Evolutionary conservation across 163 green algal species (phyloP).

Genomic region (Chlorella variabilis): DNA sequence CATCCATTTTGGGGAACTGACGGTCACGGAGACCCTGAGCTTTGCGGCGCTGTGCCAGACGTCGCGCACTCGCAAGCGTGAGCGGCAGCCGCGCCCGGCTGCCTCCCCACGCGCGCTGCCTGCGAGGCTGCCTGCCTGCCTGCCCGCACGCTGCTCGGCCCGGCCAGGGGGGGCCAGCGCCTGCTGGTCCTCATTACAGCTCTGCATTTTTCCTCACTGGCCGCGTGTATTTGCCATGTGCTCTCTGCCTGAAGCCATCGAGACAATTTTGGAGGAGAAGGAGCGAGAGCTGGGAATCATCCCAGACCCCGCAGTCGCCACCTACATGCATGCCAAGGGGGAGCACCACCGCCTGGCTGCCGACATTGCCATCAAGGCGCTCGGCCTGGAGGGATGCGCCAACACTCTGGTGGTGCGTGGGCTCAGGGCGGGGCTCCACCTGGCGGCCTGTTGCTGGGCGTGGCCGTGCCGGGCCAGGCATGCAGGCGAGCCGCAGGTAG

Average conservation of each 20-base stretch:
- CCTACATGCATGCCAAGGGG: neutral
- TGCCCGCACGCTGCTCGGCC: neutral
- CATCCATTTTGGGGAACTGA: constrained; percentile 79
- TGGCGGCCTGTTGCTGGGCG: neutral
- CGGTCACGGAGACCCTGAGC: constrained; percentile 77
- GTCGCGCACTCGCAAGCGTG: constrained; percentile 36
- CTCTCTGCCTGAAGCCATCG: neutral
- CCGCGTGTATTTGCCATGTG: neutral
- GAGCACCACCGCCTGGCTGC: constrained; percentile 42
- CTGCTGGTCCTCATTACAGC: neutral
- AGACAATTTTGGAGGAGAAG: constrained; percentile 48
- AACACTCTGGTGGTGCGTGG: constrained; percentile 53
- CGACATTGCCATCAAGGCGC: constrained; percentile 48
- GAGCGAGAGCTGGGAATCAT: constrained; percentile 57
- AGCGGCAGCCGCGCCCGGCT: neutral
- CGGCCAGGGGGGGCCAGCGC: too few relatives aligned
- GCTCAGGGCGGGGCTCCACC: too few relatives aligned
- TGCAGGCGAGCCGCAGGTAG: neutral
- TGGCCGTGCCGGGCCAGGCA: neutral
- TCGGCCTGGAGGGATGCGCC: constrained; percentile 46
- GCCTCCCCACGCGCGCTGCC: neutral
- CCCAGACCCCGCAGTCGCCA: constrained; percentile 50
- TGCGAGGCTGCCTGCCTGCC: too few relatives aligned
- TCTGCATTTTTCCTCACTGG: neutral
- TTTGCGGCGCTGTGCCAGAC: constrained; percentile 59